Conservation (phyloP, 805 yeast species). For the Sporopachydermia lactativora region DNA sequence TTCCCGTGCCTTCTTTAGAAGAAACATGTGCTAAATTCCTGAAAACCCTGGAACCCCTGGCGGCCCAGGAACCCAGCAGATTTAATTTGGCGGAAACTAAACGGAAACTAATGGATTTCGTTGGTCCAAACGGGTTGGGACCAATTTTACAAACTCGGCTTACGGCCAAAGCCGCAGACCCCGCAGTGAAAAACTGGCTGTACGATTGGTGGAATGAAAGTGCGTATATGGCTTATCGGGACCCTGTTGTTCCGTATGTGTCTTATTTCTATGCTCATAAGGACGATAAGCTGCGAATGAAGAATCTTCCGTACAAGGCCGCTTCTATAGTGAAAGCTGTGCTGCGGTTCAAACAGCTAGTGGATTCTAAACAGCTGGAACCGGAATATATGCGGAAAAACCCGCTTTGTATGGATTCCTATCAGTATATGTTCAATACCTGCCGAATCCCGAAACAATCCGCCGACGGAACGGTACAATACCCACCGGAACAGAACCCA, state of each 20-base stretch:
- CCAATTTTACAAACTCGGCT: conserved; percentile 43
- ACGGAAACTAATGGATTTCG: conserved; percentile 38
- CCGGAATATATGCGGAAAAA: conserved; percentile 49
- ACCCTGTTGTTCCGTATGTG: conserved; percentile 66
- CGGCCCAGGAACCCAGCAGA: conserved; percentile 22
- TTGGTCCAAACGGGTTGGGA: conserved; percentile 36
- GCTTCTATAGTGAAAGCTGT: conserved; percentile 44
- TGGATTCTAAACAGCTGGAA: conserved; percentile 47
- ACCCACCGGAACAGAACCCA: conserved; percentile 31
- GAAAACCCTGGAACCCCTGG: conserved; percentile 45
- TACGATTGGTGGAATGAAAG: conserved; percentile 68
- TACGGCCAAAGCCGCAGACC: conserved; percentile 26
- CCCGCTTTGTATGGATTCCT: conserved; percentile 72
- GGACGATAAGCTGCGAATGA: conserved; percentile 37
- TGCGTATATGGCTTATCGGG: conserved; percentile 63
- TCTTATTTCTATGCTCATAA: conserved; percentile 63
- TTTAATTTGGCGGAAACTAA: conserved; percentile 28
- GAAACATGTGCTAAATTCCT: conserved; percentile 45
- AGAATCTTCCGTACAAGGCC: conserved; percentile 52
- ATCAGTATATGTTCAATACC: conserved; percentile 65
- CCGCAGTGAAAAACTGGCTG: conserved; percentile 54
- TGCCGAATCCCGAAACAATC: conserved; percentile 48
- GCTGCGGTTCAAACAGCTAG: conserved; percentile 37
- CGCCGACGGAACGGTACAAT: conserved; percentile 41
- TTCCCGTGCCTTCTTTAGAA: conserved; percentile 57